Evolutionary conservation across 192 early-diverging fungal species (phyloP).

Genomic region (Haplosporangium gracile): DNA sequence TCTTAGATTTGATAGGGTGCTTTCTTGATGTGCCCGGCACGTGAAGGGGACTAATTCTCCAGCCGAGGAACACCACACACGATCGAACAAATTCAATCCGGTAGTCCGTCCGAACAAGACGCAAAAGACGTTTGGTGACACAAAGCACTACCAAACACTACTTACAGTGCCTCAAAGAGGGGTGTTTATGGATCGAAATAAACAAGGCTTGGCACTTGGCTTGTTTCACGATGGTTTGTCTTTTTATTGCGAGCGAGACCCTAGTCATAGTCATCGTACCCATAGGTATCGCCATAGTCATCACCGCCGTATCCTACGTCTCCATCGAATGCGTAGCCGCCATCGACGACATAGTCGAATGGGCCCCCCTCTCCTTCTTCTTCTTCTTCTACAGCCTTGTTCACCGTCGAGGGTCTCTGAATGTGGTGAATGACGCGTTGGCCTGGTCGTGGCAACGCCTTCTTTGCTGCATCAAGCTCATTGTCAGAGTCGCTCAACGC

Average conservation of each 20-base stretch:
- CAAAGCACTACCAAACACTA: neutral
- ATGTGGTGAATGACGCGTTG: neutral
- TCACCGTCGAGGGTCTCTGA: neutral
- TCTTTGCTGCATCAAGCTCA: neutral
- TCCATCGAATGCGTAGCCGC: neutral
- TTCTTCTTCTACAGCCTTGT: neutral
- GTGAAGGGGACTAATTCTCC: neutral
- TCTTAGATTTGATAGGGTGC: neutral
- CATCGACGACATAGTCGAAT: neutral
- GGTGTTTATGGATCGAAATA: neutral
- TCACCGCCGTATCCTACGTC: neutral
- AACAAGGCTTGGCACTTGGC: neutral
- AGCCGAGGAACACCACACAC: neutral
- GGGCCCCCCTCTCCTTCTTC: neutral
- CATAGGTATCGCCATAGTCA: slow-evolving; percentile 11
- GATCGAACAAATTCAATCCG: neutral
- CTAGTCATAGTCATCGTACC: neutral
- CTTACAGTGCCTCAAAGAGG: neutral
- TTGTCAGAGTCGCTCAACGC: slow-evolving; percentile 13
- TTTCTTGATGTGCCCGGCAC: neutral
- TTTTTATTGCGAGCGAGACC: neutral
- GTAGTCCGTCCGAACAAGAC: neutral
- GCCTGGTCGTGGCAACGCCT: neutral
- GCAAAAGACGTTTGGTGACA: neutral
- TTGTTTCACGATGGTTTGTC: neutral